A percentile compares a stretch with the other conserved stretches of the same genome.
Evolutionary conservation across 495 filamentous ascomycete genomes (phyloP).

Genomic region (Aspergillus mulundensis): DNA sequence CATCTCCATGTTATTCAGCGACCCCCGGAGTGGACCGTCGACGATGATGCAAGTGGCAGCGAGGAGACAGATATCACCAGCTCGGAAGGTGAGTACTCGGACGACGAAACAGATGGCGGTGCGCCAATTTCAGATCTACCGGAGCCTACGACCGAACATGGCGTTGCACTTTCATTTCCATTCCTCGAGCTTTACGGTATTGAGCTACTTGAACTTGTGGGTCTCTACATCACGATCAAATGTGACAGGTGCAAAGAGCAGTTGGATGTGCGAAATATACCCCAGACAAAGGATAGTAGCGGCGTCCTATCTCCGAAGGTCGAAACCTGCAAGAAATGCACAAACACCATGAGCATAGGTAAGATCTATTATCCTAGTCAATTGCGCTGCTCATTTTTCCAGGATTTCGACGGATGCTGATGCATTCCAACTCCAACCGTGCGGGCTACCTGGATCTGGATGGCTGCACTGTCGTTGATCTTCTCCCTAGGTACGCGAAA

Average conservation of each 20-base stretch:
- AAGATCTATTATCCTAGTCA: slow-evolving; percentile 1
- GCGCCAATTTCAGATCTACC: slow-evolving; percentile 30
- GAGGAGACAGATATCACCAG: slow-evolving; percentile 32
- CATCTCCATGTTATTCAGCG: slow-evolving; percentile 76
- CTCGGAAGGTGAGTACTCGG: slow-evolving; percentile 40
- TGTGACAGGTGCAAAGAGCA: slow-evolving; percentile 80
- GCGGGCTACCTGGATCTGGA: slow-evolving; percentile 82
- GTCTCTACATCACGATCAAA: slow-evolving; percentile 69
- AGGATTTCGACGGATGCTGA: slow-evolving; percentile 69
- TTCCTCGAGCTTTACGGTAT: slow-evolving; percentile 76
- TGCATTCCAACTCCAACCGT: slow-evolving; percentile 71
- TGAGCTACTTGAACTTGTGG: slow-evolving; percentile 69
- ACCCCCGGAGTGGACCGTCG: slow-evolving; percentile 73
- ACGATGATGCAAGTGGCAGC: slow-evolving; percentile 35
- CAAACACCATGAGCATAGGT: slow-evolving; percentile 60
- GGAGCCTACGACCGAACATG: slow-evolving; percentile 45
- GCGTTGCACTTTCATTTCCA: slow-evolving; percentile 79
- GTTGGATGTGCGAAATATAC: slow-evolving; percentile 67
- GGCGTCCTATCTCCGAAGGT: slow-evolving; percentile 29
- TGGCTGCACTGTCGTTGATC: slow-evolving; percentile 72
- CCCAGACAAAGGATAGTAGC: slow-evolving; percentile 39
- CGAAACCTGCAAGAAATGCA: slow-evolving; percentile 73
- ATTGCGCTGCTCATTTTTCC: slow-evolving; percentile 2
- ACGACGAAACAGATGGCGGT: slow-evolving; percentile 47
- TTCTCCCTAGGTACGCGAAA: slow-evolving; percentile 63